Evolutionary conservation across 2,329 filamentous ascomycete genomes (phyloP), one percentile per base, ranked within the genome.

Genomic region (Aureobasidium sp.): DNA sequence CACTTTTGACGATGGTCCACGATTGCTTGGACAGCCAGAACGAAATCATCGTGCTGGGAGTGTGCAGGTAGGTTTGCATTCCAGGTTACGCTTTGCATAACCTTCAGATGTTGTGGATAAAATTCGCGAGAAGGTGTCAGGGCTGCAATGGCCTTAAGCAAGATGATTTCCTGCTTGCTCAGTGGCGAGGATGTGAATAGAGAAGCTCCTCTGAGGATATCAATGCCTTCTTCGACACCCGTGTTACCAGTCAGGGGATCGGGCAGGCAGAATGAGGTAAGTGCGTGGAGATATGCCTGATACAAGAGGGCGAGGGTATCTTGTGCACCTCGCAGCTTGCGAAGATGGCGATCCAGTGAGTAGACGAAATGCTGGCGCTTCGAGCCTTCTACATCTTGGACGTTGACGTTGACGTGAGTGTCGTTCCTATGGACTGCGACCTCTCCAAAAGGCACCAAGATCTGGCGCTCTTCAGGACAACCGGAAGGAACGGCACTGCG

Each of bases 211-310:
- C 55, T 41, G 14, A 73, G 63, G 1, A 68, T 67, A 2, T 31
- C 25, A 2, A 73, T 57, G 2, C 70, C 66, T 69, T 87, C 84
- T 67, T 89, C 86, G 0, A 78, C 80, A 0, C 87, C 87, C 0
- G 84, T 88, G 0, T 79, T 76, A 0, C 77, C 73, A 0, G 85
- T 88, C 0, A 89, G 74, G 0, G 75, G 72, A 67, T 89, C 87
- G 0, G 82, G 79, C 0, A 88, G 37, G 0, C 79, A 67, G 37
- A 80, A 83, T 0, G 85, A 86, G 0, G 86, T 89, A 5, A 79
- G 71, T 0, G 85, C 86, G 67, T 89, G 86, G 1, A 85, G 69
- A 3, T 79, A 70, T 0, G 84, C 84, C 66, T 85, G 87, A 1
- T 74, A 74, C 62, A 85, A 86, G 66, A 64, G 64, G 63, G 45